Conservation (phyloP, 176 grass and related monocot genomes). For the Alopecurus myosuroides region DNA sequence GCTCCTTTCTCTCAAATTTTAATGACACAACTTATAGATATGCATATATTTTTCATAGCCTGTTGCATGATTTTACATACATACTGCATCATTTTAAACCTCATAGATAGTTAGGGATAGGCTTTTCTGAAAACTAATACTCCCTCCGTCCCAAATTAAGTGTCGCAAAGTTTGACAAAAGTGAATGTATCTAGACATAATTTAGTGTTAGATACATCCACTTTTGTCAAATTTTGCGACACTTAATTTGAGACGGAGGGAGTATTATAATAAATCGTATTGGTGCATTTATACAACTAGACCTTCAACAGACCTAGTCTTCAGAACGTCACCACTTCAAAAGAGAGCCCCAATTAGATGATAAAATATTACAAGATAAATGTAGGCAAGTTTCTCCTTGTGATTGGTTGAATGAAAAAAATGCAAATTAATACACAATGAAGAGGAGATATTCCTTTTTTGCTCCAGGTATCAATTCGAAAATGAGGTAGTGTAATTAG, state of each 20-base stretch:
- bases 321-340: background rate
- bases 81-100: background rate
- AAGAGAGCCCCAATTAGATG: background rate
- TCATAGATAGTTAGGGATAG: background rate
- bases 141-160: no score
- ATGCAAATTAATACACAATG: background rate
- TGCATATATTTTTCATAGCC: no score
- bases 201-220: no score
- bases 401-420: slow-evolving; percentile 3
- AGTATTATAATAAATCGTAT: background rate
- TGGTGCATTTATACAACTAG: background rate
- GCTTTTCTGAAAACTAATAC: slow-evolving; percentile 5
- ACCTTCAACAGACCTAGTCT: background rate
- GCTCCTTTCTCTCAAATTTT: background rate
- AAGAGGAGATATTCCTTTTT: background rate
- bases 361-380: slow-evolving; percentile 3
- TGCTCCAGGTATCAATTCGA: background rate
- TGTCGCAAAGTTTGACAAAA: no score
- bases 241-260: no score
- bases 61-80: no score
- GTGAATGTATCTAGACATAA: no score
- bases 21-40: no score
- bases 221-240: no score
- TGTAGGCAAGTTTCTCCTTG: slow-evolving; percentile 11
- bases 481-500: background rate